phyloP scores from a whole-genome alignment of 495 filamentous ascomycete genomes.

The Astrocystis sublimbata region DNA sequence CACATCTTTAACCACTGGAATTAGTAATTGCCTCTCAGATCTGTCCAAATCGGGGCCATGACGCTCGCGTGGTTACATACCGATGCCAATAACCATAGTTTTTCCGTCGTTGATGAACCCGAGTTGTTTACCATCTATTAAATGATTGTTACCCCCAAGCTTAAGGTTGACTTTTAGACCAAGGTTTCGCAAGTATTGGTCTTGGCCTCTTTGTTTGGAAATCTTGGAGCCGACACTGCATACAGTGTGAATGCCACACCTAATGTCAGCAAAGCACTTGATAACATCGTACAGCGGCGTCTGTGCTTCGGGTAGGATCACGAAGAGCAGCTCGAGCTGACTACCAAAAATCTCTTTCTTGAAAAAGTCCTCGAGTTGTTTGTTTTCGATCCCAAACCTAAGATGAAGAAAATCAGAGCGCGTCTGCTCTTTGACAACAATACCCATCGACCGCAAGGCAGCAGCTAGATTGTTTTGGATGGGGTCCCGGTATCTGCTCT shows the following conservation, averaged over 20 bases:
- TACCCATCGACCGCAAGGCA: too few relatives aligned
- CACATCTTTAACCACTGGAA: too few relatives aligned
- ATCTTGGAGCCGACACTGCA: constrained; percentile 57
- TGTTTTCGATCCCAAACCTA: too few relatives aligned
- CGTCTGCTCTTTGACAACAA: too few relatives aligned
- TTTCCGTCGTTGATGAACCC: constrained; percentile 59
- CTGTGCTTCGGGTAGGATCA: constrained; percentile 54
- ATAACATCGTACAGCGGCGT: constrained; percentile 60
- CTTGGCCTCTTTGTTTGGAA: constrained; percentile 31
- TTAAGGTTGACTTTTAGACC: constrained; percentile 76
- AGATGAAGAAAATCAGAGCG: too few relatives aligned
- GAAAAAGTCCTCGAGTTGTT: too few relatives aligned
- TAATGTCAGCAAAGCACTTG: constrained; percentile 62
- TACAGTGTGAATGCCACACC: constrained; percentile 61
- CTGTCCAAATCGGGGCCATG: too few relatives aligned
- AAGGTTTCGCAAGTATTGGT: constrained; percentile 62
- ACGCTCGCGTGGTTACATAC: too few relatives aligned
- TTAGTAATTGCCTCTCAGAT: too few relatives aligned
- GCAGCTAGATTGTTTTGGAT: too few relatives aligned
- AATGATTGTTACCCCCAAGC: constrained; percentile 67
- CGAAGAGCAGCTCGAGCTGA: constrained; percentile 52
- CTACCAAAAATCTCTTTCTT: too few relatives aligned
- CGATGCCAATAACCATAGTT: constrained; percentile 75
- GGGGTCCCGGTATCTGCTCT: too few relatives aligned
- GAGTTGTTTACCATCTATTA: constrained; percentile 46